Base-by-base conservation (phyloP, 2,329 filamentous ascomycete genomes). In the Eutypa lata region DNA sequence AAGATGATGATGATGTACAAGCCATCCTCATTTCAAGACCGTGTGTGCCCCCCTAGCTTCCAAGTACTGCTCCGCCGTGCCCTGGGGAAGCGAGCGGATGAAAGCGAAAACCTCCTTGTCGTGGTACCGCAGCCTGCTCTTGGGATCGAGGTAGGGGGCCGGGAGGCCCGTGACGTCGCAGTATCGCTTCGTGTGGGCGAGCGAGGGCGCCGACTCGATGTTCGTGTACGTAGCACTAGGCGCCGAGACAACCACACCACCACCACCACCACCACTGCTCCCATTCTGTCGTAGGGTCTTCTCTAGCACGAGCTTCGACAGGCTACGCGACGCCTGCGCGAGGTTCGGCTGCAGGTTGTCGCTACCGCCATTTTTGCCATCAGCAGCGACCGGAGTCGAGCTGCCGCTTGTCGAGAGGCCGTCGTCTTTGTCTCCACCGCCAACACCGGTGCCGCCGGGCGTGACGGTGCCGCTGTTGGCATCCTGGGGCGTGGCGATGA, bases 91-190 rank as follows among this genome's bases (percentile, higher is more conserved):
- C 2, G 81, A 84, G 65, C 91, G 84, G 54, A 99, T 88, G 40
- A 91, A 82, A 3, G 82, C 83, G 76, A 97, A 99, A 6, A 97
- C 83, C 76, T 99, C 94, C 70, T 84, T 89, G 71, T 99, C 88
- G 71, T 96, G 90, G 72, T 99, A 99, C 57, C 93, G 81, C 71
- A 99, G 73, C 58, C 93, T 83, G 38, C 92, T 96, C 81, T 99
- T 99, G 2, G 94, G 95, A 68, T 99, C 94, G 31, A 90, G 84
- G 69, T 99, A 99, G 6, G 89, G 88, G 28, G 91, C 90, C n/a
- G 90, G 84, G 59, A 99, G 75, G 1, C 94, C 95, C 1, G 94
- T 99, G 63, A 99, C 83, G 71, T 99, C 95, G 76, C 94, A 99
- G 73, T 97, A 99, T 65, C 88, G 89, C 72, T 87, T 91, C 67